Evolutionary conservation across 176 grass and related monocot species (phyloP).

Genomic region (Puya raimondii): DNA sequence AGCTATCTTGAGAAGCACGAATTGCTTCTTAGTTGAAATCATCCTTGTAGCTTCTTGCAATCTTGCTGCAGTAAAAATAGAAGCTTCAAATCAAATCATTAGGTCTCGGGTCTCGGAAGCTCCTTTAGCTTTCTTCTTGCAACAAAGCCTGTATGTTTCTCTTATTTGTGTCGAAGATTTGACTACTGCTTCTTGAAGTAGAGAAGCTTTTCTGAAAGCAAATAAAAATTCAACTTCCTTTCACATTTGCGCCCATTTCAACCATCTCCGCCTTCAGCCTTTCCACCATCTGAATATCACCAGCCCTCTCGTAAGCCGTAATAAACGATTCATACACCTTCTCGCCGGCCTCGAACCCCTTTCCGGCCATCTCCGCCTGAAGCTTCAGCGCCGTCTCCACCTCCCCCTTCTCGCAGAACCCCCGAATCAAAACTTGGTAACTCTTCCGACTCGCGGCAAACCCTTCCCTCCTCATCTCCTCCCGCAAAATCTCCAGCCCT

Average conservation of each 20-base stretch:
- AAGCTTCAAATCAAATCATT: too few relatives aligned
- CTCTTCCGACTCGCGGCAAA: conserved; percentile 28
- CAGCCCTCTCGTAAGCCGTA: conserved; percentile 28
- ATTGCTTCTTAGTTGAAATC: too few relatives aligned
- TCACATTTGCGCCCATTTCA: conserved; percentile 2
- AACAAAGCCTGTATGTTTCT: too few relatives aligned
- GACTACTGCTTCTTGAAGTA: too few relatives aligned
- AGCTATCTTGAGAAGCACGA: too few relatives aligned
- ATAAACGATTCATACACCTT: conserved; percentile 42
- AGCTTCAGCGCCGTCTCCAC: conserved; percentile 49
- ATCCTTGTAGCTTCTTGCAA: too few relatives aligned
- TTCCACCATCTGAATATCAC: conserved; percentile 32
- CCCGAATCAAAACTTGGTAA: conserved; percentile 32
- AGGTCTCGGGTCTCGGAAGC: too few relatives aligned
- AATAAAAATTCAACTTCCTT: background rate
- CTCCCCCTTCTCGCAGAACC: conserved; percentile 40
- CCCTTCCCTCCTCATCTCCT: conserved; percentile 48
- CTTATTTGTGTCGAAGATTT: too few relatives aligned
- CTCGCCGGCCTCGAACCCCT: conserved; percentile 34
- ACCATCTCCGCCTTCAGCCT: conserved; percentile 50
- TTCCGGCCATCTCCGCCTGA: conserved; percentile 60
- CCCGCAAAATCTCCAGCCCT: conserved; percentile 39
- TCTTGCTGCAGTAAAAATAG: too few relatives aligned
- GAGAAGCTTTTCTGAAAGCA: too few relatives aligned
- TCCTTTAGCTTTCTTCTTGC: too few relatives aligned